Base-by-base conservation (phyloP, 2,329 filamentous ascomycete genomes). In the Apiospora malaysiana region DNA sequence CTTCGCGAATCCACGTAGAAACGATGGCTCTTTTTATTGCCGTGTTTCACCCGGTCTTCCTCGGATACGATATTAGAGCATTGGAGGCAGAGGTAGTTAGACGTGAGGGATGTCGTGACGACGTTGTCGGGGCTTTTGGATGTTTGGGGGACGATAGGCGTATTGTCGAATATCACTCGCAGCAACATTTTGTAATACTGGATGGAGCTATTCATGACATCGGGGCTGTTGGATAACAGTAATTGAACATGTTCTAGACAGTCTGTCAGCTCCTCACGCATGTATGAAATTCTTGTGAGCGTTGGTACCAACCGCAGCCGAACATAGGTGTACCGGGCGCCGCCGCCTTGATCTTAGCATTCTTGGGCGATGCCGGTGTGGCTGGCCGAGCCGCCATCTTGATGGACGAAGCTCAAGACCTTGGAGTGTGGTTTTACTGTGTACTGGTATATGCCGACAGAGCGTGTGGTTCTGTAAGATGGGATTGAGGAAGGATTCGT, bases 1-100 rank as follows among this genome's bases (percentile, higher is more conserved):
- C 88, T 91, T 71, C 90, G 86, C 32, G 93, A 95, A 77, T 96
- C 93, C 49, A 95, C 92, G 78, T 92, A 94, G 76, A 95, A 94
- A 68, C 90, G 87, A 80, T 95, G 93, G 68, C 85, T 85, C 78
- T 92, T 94, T 70, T 90, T 89, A 21, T 85, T 87, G 16, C 91
- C 90, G 80, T 95, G 93, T 76, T 88, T 88, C 68, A 87, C 81
- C 68, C 91, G 86, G 73, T 92, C 90, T 68, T 92, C 88, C 73
- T 90, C 88, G 16, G 88, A 88, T 71, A 92, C 87, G 27, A 92
- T 93, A 68, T 85, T 87, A 14, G 91, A 89, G 77, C 93, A 95
- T 81, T 94, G 92, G 67, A 94, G 81, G 76, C 92, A 94, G 37
- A 94, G 86, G 78, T 91, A 93, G 76, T 92, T 92, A 66, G 90